These are phyloP conservation scores for Yamadazyma trypodendri DNA, from an alignment of 1,139 yeast genomes.

Conservation along the genomic window DNA sequence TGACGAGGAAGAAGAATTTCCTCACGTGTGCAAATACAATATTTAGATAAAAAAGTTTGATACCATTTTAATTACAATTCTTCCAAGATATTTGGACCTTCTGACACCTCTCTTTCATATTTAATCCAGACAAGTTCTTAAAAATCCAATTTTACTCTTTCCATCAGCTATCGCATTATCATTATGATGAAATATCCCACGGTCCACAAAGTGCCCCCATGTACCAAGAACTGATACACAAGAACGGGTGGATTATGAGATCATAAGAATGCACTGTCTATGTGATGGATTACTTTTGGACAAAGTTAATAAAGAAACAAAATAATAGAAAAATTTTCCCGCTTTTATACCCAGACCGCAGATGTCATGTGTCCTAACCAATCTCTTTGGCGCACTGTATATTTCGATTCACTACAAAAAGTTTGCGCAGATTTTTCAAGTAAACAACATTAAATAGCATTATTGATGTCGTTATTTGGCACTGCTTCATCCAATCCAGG, in stretches of 20 bases:
- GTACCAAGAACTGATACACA: constrained; percentile 21
- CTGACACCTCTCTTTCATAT: constrained; percentile 58
- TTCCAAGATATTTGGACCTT: constrained; percentile 36
- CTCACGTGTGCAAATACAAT: constrained; percentile 39
- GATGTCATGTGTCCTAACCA: constrained; percentile 4
- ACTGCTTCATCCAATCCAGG: constrained; percentile 10
- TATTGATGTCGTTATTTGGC: constrained; percentile 18
- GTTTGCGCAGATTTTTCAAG: constrained; percentile 4
- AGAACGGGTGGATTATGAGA: constrained; percentile 17
- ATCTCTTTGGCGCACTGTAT: too few species aligned
- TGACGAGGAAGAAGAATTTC: constrained; percentile 46
- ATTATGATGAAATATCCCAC: constrained; percentile 22
- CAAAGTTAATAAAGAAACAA: constrained; percentile 38
- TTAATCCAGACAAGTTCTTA: constrained; percentile 54
- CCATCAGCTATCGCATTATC: constrained; percentile 51
- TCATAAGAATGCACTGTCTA: constrained; percentile 50
- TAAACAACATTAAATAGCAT: constrained; percentile 7
- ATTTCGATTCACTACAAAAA: background rate
- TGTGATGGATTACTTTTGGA: constrained; percentile 55
- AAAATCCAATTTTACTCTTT: constrained; percentile 39
- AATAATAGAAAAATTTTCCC: constrained; percentile 11
- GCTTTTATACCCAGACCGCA: constrained; percentile 5
- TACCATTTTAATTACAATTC: background rate
- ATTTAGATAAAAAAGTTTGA: constrained; percentile 11
- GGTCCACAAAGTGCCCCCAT: constrained; percentile 12